These are phyloP conservation scores for Mycena indigotica DNA, from an alignment of 768 basidiomycete species.

Conservation along the genomic window DNA sequence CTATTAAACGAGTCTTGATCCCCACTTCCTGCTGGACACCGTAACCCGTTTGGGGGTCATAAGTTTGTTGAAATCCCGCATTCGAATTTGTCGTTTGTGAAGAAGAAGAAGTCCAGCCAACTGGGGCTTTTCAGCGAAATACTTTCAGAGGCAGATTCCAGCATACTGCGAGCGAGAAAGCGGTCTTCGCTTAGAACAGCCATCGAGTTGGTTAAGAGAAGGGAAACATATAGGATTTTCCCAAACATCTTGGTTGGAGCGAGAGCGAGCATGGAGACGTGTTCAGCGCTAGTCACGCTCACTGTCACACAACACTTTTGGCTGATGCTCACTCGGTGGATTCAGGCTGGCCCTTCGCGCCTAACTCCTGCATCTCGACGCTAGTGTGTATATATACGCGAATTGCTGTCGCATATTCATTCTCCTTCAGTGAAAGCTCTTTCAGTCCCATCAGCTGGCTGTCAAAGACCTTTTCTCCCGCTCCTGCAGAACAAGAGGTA, in stretches of 20 bases:
- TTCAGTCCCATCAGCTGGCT: slow-evolving; percentile 67
- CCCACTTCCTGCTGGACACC: slow-evolving; percentile 58
- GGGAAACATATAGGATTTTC: slow-evolving; percentile 78
- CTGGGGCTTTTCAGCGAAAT: slow-evolving; percentile 42
- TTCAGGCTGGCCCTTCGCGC: slow-evolving; percentile 24
- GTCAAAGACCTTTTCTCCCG: slow-evolving; percentile 56
- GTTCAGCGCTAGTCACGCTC: slow-evolving; percentile 7
- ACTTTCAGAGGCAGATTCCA: slow-evolving; percentile 4
- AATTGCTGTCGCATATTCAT: slow-evolving; percentile 1
- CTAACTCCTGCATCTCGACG: slow-evolving; percentile 43
- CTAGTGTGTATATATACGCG: slow-evolving; percentile 39
- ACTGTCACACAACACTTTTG: slow-evolving; percentile 10
- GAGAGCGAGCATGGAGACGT: slow-evolving; percentile 19
- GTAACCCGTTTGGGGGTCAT: slow-evolving; percentile 62
- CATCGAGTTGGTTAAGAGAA: slow-evolving; percentile 92
- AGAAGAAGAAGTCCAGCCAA: slow-evolving; percentile 86
- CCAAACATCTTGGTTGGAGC: slow-evolving; percentile 47
- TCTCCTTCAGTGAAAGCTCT: slow-evolving; percentile 43
- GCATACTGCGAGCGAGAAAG: slow-evolving; percentile 89
- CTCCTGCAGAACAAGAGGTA: slow-evolving; percentile 51
- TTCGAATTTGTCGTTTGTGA: slow-evolving; percentile 59
- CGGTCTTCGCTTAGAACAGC: slow-evolving; percentile 96
- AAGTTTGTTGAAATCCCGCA: slow-evolving; percentile 63
- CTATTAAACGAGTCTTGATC: slow-evolving; percentile 84
- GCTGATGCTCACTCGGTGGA: slow-evolving; percentile 27